Conservation (phyloP, 495 filamentous ascomycete species). For the Trichoderma gamsii region DNA sequence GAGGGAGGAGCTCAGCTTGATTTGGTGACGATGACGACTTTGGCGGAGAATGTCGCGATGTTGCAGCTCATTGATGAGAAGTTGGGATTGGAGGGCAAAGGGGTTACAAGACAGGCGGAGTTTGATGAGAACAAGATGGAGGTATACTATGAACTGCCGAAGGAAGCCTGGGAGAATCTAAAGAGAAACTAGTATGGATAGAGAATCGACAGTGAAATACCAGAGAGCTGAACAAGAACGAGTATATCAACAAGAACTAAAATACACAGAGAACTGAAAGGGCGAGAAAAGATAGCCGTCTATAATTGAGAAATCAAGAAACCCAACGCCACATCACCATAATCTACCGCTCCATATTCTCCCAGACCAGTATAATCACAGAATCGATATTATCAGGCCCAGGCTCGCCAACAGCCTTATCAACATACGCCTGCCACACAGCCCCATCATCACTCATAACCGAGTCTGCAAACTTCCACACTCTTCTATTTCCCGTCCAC, state of each 20-base stretch:
- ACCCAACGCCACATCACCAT: background rate
- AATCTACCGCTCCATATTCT: conserved; percentile 16
- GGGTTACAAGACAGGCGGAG: background rate
- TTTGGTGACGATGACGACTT: conserved; percentile 9
- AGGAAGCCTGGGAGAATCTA: background rate
- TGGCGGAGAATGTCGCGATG: conserved; percentile 14
- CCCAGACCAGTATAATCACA: conserved; percentile 30
- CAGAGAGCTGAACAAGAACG: too few relatives aligned
- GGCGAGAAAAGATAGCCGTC: background rate
- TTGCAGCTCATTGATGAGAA: conserved; percentile 3
- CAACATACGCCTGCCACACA: conserved; percentile 38
- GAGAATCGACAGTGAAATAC: too few relatives aligned
- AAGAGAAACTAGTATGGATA: background rate
- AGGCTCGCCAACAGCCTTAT: conserved; percentile 24
- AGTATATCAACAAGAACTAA: background rate
- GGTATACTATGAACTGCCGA: background rate
- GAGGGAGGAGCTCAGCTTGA: conserved; percentile 16
- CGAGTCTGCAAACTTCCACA: conserved; percentile 32
- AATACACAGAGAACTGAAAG: background rate
- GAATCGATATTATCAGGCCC: conserved; percentile 27
- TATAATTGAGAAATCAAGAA: background rate
- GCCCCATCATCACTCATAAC: conserved; percentile 25
- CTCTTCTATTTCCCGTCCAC: conserved; percentile 29
- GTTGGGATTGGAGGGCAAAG: conserved; percentile 13
- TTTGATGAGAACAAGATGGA: conserved; percentile 1